phyloP scores from a whole-genome alignment of 78 protist species.

The Salpingoeca rosetta region DNA sequence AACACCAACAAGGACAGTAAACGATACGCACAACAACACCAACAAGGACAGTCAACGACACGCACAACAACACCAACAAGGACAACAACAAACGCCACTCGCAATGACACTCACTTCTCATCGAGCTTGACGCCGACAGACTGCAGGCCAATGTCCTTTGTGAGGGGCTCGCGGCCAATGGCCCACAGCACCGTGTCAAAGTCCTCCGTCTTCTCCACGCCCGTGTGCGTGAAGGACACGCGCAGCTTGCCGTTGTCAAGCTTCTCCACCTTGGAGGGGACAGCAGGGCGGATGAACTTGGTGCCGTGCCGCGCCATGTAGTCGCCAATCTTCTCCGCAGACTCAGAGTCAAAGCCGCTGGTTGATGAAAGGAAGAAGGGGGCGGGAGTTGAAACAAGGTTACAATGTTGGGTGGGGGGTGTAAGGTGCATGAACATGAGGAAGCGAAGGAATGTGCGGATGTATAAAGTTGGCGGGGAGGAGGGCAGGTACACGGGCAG shows the following conservation, averaged over 20 bases:
- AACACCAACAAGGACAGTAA: no score
- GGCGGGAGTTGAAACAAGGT: no score
- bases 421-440: no score
- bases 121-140: conserved; percentile 27
- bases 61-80: no score
- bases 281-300: conserved; percentile 26
- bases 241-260: background rate
- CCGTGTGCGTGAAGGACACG: background rate
- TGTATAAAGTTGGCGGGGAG: no score
- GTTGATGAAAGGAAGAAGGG: no score
- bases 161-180: conserved; percentile 67
- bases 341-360: conserved; percentile 79
- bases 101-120: background rate
- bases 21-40: no score
- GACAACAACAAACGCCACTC: no score
- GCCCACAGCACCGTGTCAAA: conserved; percentile 87
- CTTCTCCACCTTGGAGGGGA: conserved; percentile 31
- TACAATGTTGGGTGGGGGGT: background rate
- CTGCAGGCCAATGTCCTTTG: conserved; percentile 48
- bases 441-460: no score
- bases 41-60: no score
- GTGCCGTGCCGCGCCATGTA: conserved; percentile 54
- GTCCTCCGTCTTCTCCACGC: background rate
- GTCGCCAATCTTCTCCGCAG: conserved; percentile 41
- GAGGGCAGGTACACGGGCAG: no score